A percentile compares a stretch with the other conserved stretches of the same genome.
These are phyloP conservation scores for Suhomyces wounanorum DNA, from an alignment of 1,139 yeast species.

Conservation along the genomic window DNA sequence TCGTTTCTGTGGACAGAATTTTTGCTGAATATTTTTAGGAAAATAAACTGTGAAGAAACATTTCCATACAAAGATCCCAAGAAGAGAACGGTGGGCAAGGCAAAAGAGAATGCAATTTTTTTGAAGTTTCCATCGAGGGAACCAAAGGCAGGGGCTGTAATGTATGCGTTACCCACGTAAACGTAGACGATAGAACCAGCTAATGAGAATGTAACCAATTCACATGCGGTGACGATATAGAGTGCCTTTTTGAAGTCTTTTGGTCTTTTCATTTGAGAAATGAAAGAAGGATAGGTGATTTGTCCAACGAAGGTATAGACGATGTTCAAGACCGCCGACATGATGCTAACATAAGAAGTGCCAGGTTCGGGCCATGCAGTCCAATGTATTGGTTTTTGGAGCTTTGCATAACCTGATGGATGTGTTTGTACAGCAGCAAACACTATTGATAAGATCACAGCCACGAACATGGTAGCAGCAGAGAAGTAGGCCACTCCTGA, in stretches of 20 bases:
- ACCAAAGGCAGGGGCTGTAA: slow-evolving; percentile 63
- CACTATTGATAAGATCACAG: slow-evolving; percentile 53
- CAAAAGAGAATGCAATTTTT: slow-evolving; percentile 60
- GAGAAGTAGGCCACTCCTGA: slow-evolving; percentile 52
- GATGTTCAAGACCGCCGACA: slow-evolving; percentile 60
- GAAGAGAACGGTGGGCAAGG: slow-evolving; percentile 59
- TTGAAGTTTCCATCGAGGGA: slow-evolving; percentile 48
- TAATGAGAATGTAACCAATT: slow-evolving; percentile 50
- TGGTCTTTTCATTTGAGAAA: slow-evolving; percentile 61
- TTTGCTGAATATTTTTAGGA: slow-evolving; percentile 45
- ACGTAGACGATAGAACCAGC: slow-evolving; percentile 61
- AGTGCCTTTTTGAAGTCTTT: slow-evolving; percentile 59
- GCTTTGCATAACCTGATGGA: slow-evolving; percentile 42
- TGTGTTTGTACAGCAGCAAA: slow-evolving; percentile 57
- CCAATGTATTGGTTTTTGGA: slow-evolving; percentile 40
- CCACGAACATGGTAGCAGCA: slow-evolving; percentile 58
- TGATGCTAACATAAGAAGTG: slow-evolving; percentile 53
- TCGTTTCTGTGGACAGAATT: slow-evolving; percentile 45
- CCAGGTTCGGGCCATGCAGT: slow-evolving; percentile 52
- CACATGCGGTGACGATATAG: slow-evolving; percentile 51
- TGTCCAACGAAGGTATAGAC: slow-evolving; percentile 67
- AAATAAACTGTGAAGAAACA: slow-evolving; percentile 54
- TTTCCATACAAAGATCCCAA: slow-evolving; percentile 58
- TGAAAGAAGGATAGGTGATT: slow-evolving; percentile 62
- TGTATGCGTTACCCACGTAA: slow-evolving; percentile 56